phyloP scores from a whole-genome alignment of 2,329 filamentous ascomycete species.

The Parastagonospora nodorum region DNA sequence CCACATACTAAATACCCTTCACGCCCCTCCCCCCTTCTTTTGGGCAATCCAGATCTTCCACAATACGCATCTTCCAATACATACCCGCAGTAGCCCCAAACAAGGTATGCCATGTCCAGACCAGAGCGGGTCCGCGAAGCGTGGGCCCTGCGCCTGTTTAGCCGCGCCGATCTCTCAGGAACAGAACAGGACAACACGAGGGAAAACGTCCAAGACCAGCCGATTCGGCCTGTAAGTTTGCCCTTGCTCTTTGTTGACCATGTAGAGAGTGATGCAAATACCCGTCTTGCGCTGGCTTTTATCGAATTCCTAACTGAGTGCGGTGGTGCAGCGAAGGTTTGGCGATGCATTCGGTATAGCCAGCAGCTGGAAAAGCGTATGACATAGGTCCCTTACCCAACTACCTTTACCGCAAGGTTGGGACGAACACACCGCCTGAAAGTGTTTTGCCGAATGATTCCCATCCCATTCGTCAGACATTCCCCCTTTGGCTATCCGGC shows the following conservation, averaged over 20 bases:
- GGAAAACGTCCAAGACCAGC: too few relatives aligned
- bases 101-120: conserved; percentile 3
- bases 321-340: too few relatives aligned
- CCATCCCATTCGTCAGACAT: not conserved
- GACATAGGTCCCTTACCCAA: not conserved
- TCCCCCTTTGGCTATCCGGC: too few relatives aligned
- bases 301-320: too few relatives aligned
- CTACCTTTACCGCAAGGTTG: not conserved
- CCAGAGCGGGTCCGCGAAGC: conserved; percentile 3
- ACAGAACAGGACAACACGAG: not conserved
- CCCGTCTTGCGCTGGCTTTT: too few relatives aligned
- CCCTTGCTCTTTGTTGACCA: too few relatives aligned
- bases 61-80: conserved; percentile 5
- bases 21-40: too few relatives aligned
- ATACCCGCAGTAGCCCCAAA: conserved; percentile 9
- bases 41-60: not conserved
- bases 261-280: too few relatives aligned
- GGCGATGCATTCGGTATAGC: not conserved
- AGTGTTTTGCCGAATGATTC: not conserved
- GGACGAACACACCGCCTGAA: conserved; percentile 3
- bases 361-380: not conserved
- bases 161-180: conserved; percentile 1
- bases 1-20: too few relatives aligned
- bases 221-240: too few relatives aligned
- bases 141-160: conserved; percentile 2